phyloP scores from a whole-genome alignment of 768 basidiomycete species.

The Boletus patriciae region DNA sequence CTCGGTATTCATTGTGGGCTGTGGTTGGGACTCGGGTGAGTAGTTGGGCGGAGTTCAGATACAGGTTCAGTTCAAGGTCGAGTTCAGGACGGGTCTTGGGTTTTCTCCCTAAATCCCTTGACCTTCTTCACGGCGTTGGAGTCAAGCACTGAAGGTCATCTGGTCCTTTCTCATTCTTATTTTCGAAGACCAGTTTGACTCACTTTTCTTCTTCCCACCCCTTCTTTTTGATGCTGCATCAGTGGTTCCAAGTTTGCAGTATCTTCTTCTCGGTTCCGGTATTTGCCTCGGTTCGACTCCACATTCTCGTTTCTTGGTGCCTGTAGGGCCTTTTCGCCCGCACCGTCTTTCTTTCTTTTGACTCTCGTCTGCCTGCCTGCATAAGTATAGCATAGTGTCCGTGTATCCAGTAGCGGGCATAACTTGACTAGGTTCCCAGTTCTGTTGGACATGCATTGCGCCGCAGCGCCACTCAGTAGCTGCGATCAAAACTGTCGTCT shows the following conservation, averaged over 20 bases:
- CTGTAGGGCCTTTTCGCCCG: not conserved
- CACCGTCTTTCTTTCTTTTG: not conserved
- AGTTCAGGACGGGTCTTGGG: not conserved
- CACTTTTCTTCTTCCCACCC: not conserved
- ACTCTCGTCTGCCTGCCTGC: not conserved
- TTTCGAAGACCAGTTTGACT: not conserved
- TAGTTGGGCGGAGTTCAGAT: too few species aligned
- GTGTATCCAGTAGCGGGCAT: not conserved
- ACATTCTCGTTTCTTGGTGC: not conserved
- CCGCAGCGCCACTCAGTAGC: too few species aligned
- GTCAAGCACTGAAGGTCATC: not conserved
- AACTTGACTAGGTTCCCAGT: too few species aligned
- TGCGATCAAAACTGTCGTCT: too few species aligned
- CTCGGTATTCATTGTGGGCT: not conserved
- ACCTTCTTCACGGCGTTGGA: not conserved
- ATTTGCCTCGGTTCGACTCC: too few species aligned
- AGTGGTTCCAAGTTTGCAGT: not conserved
- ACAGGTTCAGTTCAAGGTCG: not conserved
- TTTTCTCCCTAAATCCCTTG: not conserved
- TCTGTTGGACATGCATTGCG: too few species aligned
- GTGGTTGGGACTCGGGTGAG: not conserved
- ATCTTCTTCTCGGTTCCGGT: not conserved
- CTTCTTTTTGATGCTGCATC: not conserved
- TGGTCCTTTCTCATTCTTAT: not conserved
- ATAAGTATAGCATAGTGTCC: not conserved